These are phyloP conservation scores for Alternaria sp. DNA, from an alignment of 2,329 filamentous ascomycete genomes.

Conservation along the genomic window DNA sequence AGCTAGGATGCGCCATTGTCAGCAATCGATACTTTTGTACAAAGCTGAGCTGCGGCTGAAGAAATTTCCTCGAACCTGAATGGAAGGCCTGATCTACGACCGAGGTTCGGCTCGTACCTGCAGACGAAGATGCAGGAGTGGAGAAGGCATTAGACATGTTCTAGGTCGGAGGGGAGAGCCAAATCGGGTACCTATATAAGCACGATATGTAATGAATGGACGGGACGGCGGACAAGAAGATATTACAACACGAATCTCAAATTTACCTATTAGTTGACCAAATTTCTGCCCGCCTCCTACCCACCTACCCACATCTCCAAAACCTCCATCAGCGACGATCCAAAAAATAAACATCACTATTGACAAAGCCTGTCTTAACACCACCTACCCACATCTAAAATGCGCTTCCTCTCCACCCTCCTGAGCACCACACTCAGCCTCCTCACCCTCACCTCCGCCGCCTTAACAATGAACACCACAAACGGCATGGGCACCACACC, in stretches of 20 bases:
- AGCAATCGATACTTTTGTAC: neutral
- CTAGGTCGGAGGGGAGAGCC: neutral
- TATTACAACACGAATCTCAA: neutral
- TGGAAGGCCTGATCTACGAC: neutral
- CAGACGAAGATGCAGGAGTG: neutral
- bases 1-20: neutral
- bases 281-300: neutral
- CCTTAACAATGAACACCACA: conserved; percentile 26
- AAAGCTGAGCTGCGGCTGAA: neutral
- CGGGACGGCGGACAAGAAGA: neutral
- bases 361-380: neutral
- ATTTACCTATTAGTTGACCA: neutral
- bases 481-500: conserved; percentile 33
- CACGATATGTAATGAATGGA: neutral
- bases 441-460: conserved; percentile 12
- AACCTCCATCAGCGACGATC: neutral
- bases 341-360: neutral
- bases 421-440: conserved; percentile 3
- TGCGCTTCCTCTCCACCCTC: conserved; percentile 2
- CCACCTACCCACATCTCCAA: neutral
- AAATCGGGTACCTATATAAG: neutral
- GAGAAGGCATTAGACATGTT: neutral
- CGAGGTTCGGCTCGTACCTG: neutral
- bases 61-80: neutral
- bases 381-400: neutral